A percentile compares a stretch with the other conserved stretches of the same genome.
These are phyloP conservation scores for Trypanosoma rangeli DNA, from an alignment of 208 protist genomes.

Conservation along the genomic window DNA sequence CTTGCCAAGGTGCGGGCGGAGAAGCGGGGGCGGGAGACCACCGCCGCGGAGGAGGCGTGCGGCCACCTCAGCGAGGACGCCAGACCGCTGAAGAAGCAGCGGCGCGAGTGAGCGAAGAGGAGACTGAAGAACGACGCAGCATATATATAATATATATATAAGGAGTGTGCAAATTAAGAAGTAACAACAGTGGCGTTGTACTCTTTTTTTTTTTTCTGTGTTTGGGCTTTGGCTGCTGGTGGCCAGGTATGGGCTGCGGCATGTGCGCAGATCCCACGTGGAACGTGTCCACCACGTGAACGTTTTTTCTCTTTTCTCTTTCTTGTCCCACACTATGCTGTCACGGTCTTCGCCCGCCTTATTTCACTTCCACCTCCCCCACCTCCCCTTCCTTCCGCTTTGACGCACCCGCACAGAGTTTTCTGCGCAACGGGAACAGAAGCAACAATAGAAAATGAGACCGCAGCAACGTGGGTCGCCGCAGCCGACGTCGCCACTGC, in stretches of 20 bases:
- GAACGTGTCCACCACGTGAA: too few species aligned
- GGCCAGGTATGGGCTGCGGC: too few species aligned
- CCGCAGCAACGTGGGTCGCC: background rate
- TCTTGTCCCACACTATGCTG: background rate
- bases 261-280: too few species aligned
- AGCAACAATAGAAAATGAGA: background rate
- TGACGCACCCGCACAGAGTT: background rate
- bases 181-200: too few species aligned
- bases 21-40: conserved; percentile 73
- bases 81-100: conserved; percentile 65
- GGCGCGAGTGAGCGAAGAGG: conserved; percentile 47
- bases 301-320: background rate
- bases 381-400: background rate
- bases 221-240: background rate
- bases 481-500: background rate
- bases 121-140: too few species aligned
- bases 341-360: background rate
- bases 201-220: background rate
- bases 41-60: conserved; percentile 60
- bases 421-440: background rate
- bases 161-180: background rate
- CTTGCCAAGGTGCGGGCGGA: conserved; percentile 50
- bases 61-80: conserved; percentile 58
- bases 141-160: conserved; percentile 1
- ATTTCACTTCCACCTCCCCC: background rate